Evolutionary conservation across 2,329 filamentous ascomycete species (phyloP).

Genomic region (Aureobasidium musti): DNA sequence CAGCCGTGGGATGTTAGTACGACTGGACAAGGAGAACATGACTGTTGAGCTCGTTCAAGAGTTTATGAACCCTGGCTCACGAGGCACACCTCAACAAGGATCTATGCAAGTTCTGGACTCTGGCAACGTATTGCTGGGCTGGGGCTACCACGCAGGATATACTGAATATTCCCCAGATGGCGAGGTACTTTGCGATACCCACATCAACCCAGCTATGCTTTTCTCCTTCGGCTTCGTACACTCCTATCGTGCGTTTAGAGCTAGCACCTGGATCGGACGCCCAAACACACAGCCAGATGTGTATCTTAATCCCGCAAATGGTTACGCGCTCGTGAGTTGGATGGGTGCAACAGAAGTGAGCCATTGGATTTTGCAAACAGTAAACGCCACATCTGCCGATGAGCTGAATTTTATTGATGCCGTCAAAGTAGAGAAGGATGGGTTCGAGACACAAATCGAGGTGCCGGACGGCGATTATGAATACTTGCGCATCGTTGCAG

Average conservation of each 20-base stretch:
- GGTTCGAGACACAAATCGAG: constrained; percentile 33
- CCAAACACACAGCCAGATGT: constrained; percentile 26
- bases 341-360: constrained; percentile 32
- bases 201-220: constrained; percentile 44
- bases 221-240: constrained; percentile 43
- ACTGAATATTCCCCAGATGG: constrained; percentile 50
- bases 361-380: constrained; percentile 30
- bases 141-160: constrained; percentile 49
- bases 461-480: neutral
- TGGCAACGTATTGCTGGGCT: constrained; percentile 60
- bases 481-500: constrained; percentile 32
- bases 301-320: constrained; percentile 42
- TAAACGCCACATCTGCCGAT: neutral
- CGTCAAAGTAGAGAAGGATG: constrained; percentile 35
- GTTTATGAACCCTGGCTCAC: constrained; percentile 36
- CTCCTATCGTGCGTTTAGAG: constrained; percentile 55
- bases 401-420: neutral
- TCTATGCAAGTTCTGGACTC: constrained; percentile 55
- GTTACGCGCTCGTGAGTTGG: constrained; percentile 36
- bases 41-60: constrained; percentile 36
- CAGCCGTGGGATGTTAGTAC: constrained; percentile 36
- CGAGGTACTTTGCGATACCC: constrained; percentile 54
- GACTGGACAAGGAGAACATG: constrained; percentile 35
- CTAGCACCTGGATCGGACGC: constrained; percentile 23
- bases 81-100: constrained; percentile 54